Conservation (phyloP, 106 monocot species). For the Hemerocallis citrina region DNA sequence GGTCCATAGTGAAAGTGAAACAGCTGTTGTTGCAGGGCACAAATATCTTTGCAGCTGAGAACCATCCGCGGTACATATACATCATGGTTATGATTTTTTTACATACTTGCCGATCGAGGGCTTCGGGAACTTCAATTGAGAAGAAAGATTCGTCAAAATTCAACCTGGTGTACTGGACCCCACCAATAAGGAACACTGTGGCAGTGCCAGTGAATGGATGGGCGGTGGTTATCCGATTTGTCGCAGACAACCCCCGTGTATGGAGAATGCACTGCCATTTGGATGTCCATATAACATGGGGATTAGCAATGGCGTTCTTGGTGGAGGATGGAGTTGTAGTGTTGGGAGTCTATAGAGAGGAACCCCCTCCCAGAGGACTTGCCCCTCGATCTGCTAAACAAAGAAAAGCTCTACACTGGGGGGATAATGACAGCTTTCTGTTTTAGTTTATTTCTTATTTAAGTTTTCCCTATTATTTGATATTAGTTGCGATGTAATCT, state of each 20-base stretch:
- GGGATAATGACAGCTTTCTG: too few species aligned
- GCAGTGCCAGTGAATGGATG: constrained; percentile 50
- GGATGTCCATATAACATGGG: constrained; percentile 63
- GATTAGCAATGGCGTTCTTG: constrained; percentile 57
- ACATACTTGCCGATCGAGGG: constrained; percentile 42
- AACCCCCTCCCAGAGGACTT: constrained; percentile 41
- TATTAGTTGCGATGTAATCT: too few species aligned
- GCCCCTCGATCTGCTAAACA: constrained; percentile 32
- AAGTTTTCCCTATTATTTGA: too few species aligned
- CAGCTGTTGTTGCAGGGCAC: constrained; percentile 57
- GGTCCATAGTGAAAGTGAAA: constrained; percentile 38
- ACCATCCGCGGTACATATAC: constrained; percentile 59
- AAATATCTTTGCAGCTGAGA: constrained; percentile 38
- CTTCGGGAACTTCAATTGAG: constrained; percentile 47
- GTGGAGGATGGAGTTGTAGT: constrained; percentile 49
- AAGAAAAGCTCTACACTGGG: neutral
- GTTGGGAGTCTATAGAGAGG: constrained; percentile 27
- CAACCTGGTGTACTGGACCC: constrained; percentile 51
- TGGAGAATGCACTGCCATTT: constrained; percentile 69
- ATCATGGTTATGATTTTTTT: constrained; percentile 46
- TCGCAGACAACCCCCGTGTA: constrained; percentile 57
- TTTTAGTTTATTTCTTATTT: too few species aligned
- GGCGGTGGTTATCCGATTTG: constrained; percentile 58
- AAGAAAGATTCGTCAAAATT: constrained; percentile 30
- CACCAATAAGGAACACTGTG: constrained; percentile 53